Evolutionary conservation across 768 basidiomycete genomes (phyloP), one percentile per base, ranked within the genome.

Genomic region (Goffeauzyma gilvescens): DNA sequence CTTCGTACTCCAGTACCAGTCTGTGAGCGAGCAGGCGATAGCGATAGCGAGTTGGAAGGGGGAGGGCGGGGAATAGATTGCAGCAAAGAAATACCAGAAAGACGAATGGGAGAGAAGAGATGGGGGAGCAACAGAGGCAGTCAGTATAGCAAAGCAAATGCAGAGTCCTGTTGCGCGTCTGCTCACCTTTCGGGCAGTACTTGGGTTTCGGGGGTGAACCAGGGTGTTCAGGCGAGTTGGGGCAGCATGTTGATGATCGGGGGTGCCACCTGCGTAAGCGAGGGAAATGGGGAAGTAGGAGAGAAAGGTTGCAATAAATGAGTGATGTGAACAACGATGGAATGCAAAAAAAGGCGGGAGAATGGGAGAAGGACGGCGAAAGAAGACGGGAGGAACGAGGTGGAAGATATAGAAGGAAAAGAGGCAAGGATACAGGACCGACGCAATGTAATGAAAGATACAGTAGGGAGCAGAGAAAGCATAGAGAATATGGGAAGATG

Each of bases 1-100:
- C n/a, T 15, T 13, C n/a, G 36, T 53, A 50, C 45, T 34, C 55
- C 55, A 57, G 44, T 50, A 52, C 55, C 55, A 57, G 12, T 41
- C 53, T 54, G 32, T n/a, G 15, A 32, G 7, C 14, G 9, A 9
- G 28, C n/a, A 2, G 28, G 25, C 5, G 22, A 18, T 35, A 10
- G 15, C 12, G 15, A 26, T 7, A 15, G 14, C 8, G 24, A 34
- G n/a, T 8, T 13, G n/a, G 32, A 14, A 4, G 15, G 32, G 18
- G 31, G 14, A 26, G 34, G 9, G 2, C 30, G 5, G 4, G 1
- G 4, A 23, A 4, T 24, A 28, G 22, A 6, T 18, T 20, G 17
- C 17, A 35, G 7, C 32, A 34, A 35, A 35, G 34, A 21, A 20
- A 35, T 5, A 2, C 14, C 17, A 35, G 34, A 15, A 12, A 35